phyloP scores from a whole-genome alignment of 2,329 filamentous ascomycete genomes.

The Pseudogymnoascus sp. region DNA sequence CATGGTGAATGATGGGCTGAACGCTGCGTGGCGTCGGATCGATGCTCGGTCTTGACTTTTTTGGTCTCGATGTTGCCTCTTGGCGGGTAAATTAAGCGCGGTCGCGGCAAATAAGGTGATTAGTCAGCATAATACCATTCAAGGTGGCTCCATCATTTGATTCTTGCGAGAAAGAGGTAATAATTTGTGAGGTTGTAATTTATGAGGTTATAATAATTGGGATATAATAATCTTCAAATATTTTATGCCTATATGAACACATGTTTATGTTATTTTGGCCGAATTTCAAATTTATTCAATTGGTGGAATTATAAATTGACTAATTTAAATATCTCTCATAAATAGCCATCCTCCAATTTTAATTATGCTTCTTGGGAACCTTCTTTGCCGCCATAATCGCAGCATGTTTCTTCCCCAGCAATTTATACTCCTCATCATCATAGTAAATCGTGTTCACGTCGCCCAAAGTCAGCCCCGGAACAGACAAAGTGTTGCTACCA shows the following conservation, averaged over 20 bases:
- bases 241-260: background rate
- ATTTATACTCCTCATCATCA: constrained; percentile 17
- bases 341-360: background rate
- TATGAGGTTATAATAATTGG: background rate
- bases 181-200: background rate
- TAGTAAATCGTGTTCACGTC: constrained; percentile 23
- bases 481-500: constrained; percentile 17
- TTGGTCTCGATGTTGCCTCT: background rate
- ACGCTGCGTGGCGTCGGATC: background rate
- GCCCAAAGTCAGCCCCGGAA: constrained; percentile 12
- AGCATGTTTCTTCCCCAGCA: constrained; percentile 19
- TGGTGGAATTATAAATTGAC: background rate
- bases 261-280: background rate
- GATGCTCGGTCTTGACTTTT: background rate
- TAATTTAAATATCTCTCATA: background rate
- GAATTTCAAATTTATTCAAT: background rate
- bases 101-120: background rate
- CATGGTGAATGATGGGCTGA: constrained; percentile 18
- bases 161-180: background rate
- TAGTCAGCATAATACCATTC: background rate
- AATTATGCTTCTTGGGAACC: background rate
- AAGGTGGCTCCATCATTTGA: background rate
- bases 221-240: background rate
- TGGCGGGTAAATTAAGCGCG: background rate
- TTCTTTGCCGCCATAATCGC: constrained; percentile 18